Evolutionary conservation across 2,329 filamentous ascomycete genomes (phyloP).

Genomic region (Fusarium oligoseptatum): DNA sequence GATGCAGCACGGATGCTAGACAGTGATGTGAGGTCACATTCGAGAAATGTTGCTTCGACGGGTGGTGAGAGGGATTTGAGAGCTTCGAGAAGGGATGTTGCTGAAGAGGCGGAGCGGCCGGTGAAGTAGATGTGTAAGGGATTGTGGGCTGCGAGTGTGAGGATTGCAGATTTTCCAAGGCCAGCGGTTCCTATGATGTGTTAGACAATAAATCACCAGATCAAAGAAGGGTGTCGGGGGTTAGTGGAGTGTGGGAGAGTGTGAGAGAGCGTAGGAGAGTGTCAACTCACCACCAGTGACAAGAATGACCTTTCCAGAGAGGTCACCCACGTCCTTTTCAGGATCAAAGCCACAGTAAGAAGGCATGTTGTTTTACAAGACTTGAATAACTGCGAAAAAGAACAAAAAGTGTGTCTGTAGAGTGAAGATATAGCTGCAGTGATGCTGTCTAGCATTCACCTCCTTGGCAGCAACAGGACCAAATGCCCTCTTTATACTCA

Average conservation of each 20-base stretch:
- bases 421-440: not conserved
- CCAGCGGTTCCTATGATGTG: constrained; percentile 51
- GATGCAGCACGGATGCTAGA: constrained; percentile 61
- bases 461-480: not conserved
- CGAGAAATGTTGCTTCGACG: constrained; percentile 50
- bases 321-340: constrained; percentile 58
- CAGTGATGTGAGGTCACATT: constrained; percentile 65
- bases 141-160: constrained; percentile 54
- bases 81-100: constrained; percentile 58
- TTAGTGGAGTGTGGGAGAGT: not conserved
- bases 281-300: constrained; percentile 61
- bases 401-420: not conserved
- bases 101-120: constrained; percentile 60
- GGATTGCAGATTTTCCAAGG: constrained; percentile 45
- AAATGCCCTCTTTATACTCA: not conserved
- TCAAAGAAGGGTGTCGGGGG: not conserved
- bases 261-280: not conserved
- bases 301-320: constrained; percentile 63
- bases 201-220: not conserved
- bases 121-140: constrained; percentile 68
- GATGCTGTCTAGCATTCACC: not conserved
- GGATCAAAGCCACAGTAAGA: constrained; percentile 50
- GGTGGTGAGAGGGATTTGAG: constrained; percentile 30
- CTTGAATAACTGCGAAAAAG: not conserved
- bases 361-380: constrained; percentile 15